These are phyloP conservation scores for Clavispora santaluciae DNA, from an alignment of 805 yeast genomes.

Conservation along the genomic window DNA sequence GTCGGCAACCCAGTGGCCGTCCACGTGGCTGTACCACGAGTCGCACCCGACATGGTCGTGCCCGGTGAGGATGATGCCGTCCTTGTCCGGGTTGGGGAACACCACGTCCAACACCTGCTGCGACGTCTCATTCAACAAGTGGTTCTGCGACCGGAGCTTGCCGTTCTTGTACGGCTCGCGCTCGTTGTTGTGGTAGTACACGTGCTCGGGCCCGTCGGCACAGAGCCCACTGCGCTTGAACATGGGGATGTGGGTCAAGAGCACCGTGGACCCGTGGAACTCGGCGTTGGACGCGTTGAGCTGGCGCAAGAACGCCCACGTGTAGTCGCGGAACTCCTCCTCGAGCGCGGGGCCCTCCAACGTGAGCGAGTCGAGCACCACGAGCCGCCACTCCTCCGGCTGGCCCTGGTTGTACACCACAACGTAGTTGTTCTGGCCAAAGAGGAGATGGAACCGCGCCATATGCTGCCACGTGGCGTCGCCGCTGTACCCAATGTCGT, in stretches of 20 bases:
- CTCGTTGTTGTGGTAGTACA: conserved; percentile 45
- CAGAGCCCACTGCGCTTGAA: conserved; percentile 80
- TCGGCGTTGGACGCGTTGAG: conserved; percentile 43
- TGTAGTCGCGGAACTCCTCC: conserved; percentile 58
- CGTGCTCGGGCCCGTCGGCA: conserved; percentile 71
- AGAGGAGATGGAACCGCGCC: conserved; percentile 66
- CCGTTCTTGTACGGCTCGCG: conserved; percentile 67
- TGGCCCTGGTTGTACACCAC: conserved; percentile 61
- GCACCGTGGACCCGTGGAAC: conserved; percentile 73
- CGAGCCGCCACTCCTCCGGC: conserved; percentile 77
- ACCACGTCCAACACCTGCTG: conserved; percentile 66
- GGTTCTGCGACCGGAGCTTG: conserved; percentile 78
- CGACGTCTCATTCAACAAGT: conserved; percentile 61
- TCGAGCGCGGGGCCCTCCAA: conserved; percentile 89
- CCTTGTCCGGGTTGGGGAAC: conserved; percentile 55
- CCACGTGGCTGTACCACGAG: conserved; percentile 49
- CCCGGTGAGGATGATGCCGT: conserved; percentile 85
- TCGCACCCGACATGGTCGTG: conserved; percentile 97
- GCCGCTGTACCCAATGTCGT: conserved; percentile 93
- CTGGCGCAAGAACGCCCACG: conserved; percentile 69
- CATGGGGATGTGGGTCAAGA: conserved; percentile 87
- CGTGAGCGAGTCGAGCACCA: conserved; percentile 78
- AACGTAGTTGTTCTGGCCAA: conserved; percentile 84
- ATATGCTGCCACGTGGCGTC: conserved; percentile 91
- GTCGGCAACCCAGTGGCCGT: conserved; percentile 56